Evolutionary conservation across 345 rosid genomes (phyloP).

Genomic region (Populus deltoides): DNA sequence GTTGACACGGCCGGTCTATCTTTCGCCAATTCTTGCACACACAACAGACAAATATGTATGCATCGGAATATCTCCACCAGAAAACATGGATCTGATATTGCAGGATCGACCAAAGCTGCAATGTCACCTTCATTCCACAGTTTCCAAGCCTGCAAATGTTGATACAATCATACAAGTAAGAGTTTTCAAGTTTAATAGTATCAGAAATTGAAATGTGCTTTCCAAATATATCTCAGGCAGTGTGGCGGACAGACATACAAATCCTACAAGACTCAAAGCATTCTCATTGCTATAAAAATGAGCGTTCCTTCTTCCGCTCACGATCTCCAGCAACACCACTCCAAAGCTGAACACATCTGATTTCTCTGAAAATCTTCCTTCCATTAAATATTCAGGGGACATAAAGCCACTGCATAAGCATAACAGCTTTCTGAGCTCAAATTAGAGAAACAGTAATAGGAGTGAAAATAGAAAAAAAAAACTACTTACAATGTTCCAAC

Average conservation of each 20-base stretch:
- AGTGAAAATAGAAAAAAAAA: too few relatives aligned
- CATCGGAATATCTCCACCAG: background rate
- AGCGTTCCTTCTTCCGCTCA: conserved; percentile 34
- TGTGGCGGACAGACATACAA: conserved; percentile 16
- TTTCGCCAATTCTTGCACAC: conserved; percentile 23
- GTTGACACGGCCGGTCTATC: too few relatives aligned
- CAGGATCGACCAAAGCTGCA: background rate
- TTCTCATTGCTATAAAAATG: conserved; percentile 20
- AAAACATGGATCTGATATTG: background rate
- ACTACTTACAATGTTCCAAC: conserved; percentile 35
- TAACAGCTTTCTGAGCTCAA: background rate
- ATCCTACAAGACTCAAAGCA: conserved; percentile 24
- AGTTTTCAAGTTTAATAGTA: too few relatives aligned
- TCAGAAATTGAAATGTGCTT: too few relatives aligned
- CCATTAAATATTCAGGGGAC: conserved; percentile 49
- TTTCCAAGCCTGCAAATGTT: conserved; percentile 22
- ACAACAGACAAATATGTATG: conserved; percentile 26
- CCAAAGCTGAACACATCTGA: conserved; percentile 9
- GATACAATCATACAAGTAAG: background rate
- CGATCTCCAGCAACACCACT: conserved; percentile 25
- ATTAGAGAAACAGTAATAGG: background rate
- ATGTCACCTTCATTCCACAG: conserved; percentile 17
- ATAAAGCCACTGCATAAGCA: conserved; percentile 40
- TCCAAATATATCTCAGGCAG: background rate
- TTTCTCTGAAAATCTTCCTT: conserved; percentile 42